Evolutionary conservation across 2,329 filamentous ascomycete species (phyloP).

Genomic region (Trichoderma pleuroti): DNA sequence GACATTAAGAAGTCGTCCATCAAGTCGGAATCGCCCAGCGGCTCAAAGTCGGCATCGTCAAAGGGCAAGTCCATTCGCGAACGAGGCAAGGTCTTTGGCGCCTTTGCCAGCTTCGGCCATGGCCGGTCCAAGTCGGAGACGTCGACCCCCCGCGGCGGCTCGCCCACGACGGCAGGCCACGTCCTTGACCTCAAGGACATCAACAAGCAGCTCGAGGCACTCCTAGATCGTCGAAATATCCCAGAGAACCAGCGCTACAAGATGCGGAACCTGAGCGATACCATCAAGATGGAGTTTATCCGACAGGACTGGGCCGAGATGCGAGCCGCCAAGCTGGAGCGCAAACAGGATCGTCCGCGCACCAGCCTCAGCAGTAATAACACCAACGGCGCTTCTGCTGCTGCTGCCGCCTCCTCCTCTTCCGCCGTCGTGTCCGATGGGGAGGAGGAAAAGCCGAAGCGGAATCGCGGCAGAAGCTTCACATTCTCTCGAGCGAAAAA

Average conservation of each 20-base stretch:
- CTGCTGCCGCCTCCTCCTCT: constrained; percentile 23
- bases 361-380: constrained; percentile 42
- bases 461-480: constrained; percentile 57
- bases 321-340: constrained; percentile 47
- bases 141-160: constrained; percentile 12
- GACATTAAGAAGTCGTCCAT: constrained; percentile 22
- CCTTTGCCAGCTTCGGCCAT: constrained; percentile 38
- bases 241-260: constrained; percentile 91
- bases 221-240: constrained; percentile 84
- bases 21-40: constrained; percentile 29
- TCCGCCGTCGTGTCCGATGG: constrained; percentile 36
- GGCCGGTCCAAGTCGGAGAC: constrained; percentile 35
- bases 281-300: constrained; percentile 95
- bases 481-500: constrained; percentile 65
- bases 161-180: constrained; percentile 42
- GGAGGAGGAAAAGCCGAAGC: constrained; percentile 50
- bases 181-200: constrained; percentile 53
- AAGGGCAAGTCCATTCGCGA: constrained; percentile 26
- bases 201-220: constrained; percentile 56
- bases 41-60: constrained; percentile 32
- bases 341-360: constrained; percentile 42
- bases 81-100: constrained; percentile 39
- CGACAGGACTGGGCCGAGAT: constrained; percentile 78
- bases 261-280: constrained; percentile 83
- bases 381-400: constrained; percentile 32